Percentiles rank a stretch among this genome's conserved stretches.
Conservation (phyloP, 768 basidiomycete genomes). For the Pulveroboletus ravenelii region DNA sequence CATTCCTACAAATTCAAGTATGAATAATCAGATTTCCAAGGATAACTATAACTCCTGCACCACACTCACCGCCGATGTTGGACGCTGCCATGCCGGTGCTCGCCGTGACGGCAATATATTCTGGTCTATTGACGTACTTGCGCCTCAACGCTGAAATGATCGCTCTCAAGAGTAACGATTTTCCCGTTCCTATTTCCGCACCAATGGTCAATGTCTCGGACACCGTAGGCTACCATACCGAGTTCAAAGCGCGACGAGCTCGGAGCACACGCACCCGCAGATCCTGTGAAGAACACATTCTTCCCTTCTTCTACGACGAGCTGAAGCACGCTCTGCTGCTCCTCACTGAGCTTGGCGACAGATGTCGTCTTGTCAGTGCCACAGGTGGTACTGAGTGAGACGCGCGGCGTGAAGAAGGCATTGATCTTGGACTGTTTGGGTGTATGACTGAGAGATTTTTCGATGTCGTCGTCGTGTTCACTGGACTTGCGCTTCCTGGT, state of each 20-base stretch:
- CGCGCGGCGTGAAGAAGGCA: conserved; percentile 25
- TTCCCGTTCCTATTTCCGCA: conserved; percentile 49
- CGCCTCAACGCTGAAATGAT: conserved; percentile 49
- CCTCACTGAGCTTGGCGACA: conserved; percentile 44
- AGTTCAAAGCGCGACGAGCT: neutral
- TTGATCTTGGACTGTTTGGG: conserved; percentile 25
- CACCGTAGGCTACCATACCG: neutral
- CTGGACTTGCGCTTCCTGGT: conserved; percentile 25
- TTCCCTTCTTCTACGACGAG: conserved; percentile 53
- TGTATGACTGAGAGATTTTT: neutral
- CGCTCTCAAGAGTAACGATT: conserved; percentile 54
- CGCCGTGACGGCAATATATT: conserved; percentile 43
- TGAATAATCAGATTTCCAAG: neutral
- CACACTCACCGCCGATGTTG: conserved; percentile 41
- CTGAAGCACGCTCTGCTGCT: conserved; percentile 48
- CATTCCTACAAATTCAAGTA: conserved; percentile 35
- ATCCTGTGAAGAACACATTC: conserved; percentile 65
- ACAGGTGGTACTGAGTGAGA: conserved; percentile 27
- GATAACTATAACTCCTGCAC: neutral
- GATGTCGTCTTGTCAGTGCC: conserved; percentile 26
- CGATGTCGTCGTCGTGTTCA: conserved; percentile 1
- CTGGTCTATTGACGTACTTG: conserved; percentile 30
- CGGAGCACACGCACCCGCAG: conserved; percentile 45
- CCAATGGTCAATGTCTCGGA: neutral
- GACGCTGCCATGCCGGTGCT: conserved; percentile 44